Evolutionary conservation across 163 green algal species (phyloP), one percentile per base, ranked within the genome.

Genomic region (Chlorella variabilis): DNA sequence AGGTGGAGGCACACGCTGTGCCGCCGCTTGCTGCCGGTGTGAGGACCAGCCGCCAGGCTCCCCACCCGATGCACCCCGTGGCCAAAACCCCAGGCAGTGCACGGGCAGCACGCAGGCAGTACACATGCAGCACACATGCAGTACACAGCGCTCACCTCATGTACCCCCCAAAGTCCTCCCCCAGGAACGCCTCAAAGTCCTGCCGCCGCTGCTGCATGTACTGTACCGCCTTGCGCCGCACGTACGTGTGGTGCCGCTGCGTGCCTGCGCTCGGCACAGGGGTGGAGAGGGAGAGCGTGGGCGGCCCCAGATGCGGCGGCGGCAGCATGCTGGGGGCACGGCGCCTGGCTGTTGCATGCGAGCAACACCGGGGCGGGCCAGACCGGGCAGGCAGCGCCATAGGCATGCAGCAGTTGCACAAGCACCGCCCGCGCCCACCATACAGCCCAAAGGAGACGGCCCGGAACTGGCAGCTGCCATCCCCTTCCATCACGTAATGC

Each of bases 391-490:
- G n/a, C 58, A 31, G 20, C n/a, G 25, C n/a, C 63, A 20, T 17
- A 17, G 33, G 33, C 63, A 71, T 39, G 31, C 2, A 41, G 8
- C 45, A 3, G 11, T 49, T 36, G 71, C 3, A n/a, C 49, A 13
- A 34, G 17, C 3, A n/a, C n/a, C n/a, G n/a, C n/a, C n/a, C n/a
- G n/a, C n/a, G n/a, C 76, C 6, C 69, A 84, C 81, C 91, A 56
- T 91, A 93, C 42, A 96, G 85, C 39, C 87, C 85, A 59, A 91
- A 83, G 27, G 83, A 90, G 3, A 95, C 68, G 21, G 91, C 80
- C 0, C 92, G 81, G 75, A 94, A 95, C 87, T 94, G 90, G 78
- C 92, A 95, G 80, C 93, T 94, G 71, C 92, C 92, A 71, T 95
- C 92, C 4, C 87, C 88, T 8, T 69, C 78, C 85, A 90, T 89